A percentile compares a stretch with the other conserved stretches of the same genome.
phyloP scores from a whole-genome alignment of 306 rosid genomes.

The Parietaria judaica region DNA sequence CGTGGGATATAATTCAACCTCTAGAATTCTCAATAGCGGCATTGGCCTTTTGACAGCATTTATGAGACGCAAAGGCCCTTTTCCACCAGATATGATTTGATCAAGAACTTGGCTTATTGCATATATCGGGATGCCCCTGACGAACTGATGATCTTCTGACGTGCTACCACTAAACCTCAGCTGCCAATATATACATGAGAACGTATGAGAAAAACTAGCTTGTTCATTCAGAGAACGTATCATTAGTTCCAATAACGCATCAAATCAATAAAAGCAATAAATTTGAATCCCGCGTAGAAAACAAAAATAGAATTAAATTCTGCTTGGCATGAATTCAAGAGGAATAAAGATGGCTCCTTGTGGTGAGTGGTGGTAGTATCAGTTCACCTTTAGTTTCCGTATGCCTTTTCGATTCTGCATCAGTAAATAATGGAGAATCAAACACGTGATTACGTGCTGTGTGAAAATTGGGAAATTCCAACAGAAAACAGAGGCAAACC shows the following conservation, averaged over 20 bases:
- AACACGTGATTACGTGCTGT: slow-evolving; percentile 12
- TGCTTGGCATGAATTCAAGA: neutral
- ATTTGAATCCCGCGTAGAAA: neutral
- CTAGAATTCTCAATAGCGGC: slow-evolving; percentile 84
- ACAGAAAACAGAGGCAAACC: neutral
- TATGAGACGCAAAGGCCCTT: slow-evolving; percentile 72
- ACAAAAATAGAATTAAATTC: neutral
- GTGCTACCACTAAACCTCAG: slow-evolving; percentile 65
- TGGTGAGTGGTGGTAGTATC: too few species aligned
- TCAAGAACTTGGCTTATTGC: slow-evolving; percentile 84
- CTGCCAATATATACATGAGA: slow-evolving; percentile 42
- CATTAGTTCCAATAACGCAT: too few species aligned
- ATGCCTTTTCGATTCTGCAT: slow-evolving; percentile 15
- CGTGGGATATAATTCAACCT: slow-evolving; percentile 91
- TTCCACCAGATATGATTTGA: slow-evolving; percentile 64
- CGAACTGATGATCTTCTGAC: slow-evolving; percentile 95
- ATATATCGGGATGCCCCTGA: slow-evolving; percentile 85
- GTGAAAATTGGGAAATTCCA: slow-evolving; percentile 15
- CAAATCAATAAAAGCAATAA: neutral
- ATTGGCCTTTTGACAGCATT: slow-evolving; percentile 81
- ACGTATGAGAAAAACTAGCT: neutral
- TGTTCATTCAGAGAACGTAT: too few species aligned
- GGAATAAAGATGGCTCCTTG: slow-evolving; percentile 8
- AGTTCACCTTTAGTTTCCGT: slow-evolving; percentile 10
- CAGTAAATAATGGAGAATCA: slow-evolving; percentile 14